A percentile compares a stretch with the other conserved stretches of the same genome.
Evolutionary conservation across 495 filamentous ascomycete species (phyloP).

Genomic region (Annulohypoxylon stygium): DNA sequence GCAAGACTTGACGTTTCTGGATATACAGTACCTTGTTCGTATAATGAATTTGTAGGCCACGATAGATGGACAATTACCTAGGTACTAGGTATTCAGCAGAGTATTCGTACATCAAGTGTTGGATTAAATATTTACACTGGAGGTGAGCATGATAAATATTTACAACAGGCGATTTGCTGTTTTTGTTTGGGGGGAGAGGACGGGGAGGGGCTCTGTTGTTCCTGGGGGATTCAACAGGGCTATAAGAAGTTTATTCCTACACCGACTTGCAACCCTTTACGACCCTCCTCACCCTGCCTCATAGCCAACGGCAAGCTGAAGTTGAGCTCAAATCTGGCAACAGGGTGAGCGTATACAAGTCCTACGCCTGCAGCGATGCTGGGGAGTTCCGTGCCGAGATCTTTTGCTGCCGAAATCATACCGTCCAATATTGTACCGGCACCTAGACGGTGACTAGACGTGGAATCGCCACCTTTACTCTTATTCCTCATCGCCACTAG

Average conservation of each 20-base stretch:
- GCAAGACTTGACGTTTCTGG: too few species aligned
- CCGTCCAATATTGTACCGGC: constrained; percentile 63
- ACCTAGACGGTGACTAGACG: constrained; percentile 49
- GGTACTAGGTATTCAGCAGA: background rate
- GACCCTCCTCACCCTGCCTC: constrained; percentile 82
- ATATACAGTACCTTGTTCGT: too few species aligned
- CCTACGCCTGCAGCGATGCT: constrained; percentile 90
- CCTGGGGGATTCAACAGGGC: background rate
- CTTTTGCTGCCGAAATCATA: constrained; percentile 67
- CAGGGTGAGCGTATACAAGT: constrained; percentile 91
- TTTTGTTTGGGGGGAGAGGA: background rate
- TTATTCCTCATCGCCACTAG: constrained; percentile 78
- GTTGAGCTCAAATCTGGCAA: constrained; percentile 94
- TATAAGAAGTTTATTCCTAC: constrained; percentile 95
- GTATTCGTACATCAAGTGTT: background rate
- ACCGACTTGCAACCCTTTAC: constrained; percentile 93
- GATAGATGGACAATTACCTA: background rate
- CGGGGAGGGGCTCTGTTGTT: background rate
- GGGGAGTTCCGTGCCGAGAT: constrained; percentile 80
- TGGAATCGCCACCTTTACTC: constrained; percentile 55
- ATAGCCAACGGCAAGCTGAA: constrained; percentile 88
- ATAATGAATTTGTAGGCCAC: too few species aligned
- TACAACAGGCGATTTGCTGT: constrained; percentile 11
- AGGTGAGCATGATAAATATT: constrained; percentile 1
- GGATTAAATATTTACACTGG: constrained; percentile 22